These are phyloP conservation scores for Stagonosporopsis rhizophila DNA, from an alignment of 2,329 filamentous ascomycete species.

Conservation along the genomic window DNA sequence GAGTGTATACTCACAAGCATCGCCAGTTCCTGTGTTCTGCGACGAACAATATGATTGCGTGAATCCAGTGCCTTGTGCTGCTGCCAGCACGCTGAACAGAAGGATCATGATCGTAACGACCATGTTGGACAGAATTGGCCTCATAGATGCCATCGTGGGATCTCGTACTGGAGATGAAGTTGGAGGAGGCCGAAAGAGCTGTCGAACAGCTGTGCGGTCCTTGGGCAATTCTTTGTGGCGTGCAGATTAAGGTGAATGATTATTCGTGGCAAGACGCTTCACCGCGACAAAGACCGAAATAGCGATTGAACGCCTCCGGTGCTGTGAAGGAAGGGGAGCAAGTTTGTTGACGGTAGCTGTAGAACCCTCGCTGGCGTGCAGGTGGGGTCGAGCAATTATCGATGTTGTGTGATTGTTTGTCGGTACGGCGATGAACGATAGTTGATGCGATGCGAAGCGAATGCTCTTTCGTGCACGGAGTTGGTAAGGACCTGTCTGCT, in stretches of 20 bases:
- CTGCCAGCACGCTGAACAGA: constrained; percentile 18
- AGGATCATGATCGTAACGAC: constrained; percentile 28
- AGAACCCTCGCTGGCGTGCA: constrained; percentile 8
- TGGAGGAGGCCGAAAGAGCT: not conserved
- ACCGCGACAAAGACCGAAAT: constrained; percentile 18
- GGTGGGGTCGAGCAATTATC: constrained; percentile 11
- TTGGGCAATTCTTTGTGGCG: not conserved
- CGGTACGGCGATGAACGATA: not conserved
- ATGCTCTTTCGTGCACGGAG: not conserved
- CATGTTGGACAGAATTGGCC: constrained; percentile 23
- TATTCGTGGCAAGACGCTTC: constrained; percentile 14
- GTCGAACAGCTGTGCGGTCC: constrained; percentile 3
- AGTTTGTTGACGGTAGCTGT: not conserved
- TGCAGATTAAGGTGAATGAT: constrained; percentile 16
- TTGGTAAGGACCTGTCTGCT: constrained; percentile 18
- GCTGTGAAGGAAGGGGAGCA: constrained; percentile 17
- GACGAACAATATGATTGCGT: constrained; percentile 54
- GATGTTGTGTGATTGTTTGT: constrained; percentile 23
- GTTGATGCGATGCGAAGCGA: constrained; percentile 2
- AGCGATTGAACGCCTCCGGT: constrained; percentile 37
- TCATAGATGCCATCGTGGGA: constrained; percentile 23
- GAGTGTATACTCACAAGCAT: constrained; percentile 42
- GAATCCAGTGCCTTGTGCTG: constrained; percentile 23
- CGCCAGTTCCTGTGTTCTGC: constrained; percentile 51
- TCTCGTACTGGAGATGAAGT: not conserved